Percentiles rank a stretch among this genome's conserved stretches.
Evolutionary conservation across 768 basidiomycete genomes (phyloP).

Genomic region (Leccinum imitatum): DNA sequence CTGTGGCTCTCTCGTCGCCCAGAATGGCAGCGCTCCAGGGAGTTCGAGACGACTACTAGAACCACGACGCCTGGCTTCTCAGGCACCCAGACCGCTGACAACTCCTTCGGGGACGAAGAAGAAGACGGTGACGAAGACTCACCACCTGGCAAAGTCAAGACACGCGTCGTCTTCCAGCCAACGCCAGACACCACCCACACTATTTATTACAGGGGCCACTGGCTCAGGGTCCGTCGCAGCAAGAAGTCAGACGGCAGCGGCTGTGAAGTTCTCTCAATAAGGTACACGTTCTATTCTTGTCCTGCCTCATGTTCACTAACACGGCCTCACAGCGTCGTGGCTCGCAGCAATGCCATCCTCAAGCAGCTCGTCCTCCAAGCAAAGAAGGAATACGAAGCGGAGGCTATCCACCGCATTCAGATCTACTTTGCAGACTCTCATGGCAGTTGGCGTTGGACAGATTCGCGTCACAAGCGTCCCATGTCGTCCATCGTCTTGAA

Average conservation of each 20-base stretch:
- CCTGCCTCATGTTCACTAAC: slow-evolving; percentile 13
- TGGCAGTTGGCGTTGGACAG: slow-evolving; percentile 86
- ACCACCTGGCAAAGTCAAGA: slow-evolving; percentile 63
- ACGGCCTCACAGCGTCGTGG: slow-evolving; percentile 61
- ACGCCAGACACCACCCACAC: slow-evolving; percentile 88
- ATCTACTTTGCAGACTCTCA: slow-evolving; percentile 90
- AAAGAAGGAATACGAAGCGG: slow-evolving; percentile 87
- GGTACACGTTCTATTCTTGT: slow-evolving; percentile 39
- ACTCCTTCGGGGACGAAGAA: slow-evolving; percentile 53
- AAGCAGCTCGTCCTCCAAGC: slow-evolving; percentile 89
- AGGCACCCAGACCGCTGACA: slow-evolving; percentile 44
- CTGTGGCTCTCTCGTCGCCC: slow-evolving; percentile 83
- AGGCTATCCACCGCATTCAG: slow-evolving; percentile 82
- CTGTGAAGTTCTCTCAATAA: slow-evolving; percentile 76
- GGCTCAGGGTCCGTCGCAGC: slow-evolving; percentile 72
- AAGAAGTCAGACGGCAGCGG: slow-evolving; percentile 68
- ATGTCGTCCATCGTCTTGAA: slow-evolving; percentile 85
- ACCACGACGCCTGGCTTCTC: slow-evolving; percentile 61
- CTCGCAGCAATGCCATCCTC: slow-evolving; percentile 78
- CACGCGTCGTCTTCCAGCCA: slow-evolving; percentile 85
- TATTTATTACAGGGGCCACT: slow-evolving; percentile 83
- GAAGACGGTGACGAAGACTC: slow-evolving; percentile 47
- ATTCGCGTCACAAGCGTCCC: slow-evolving; percentile 86
- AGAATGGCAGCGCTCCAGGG: slow-evolving; percentile 86
- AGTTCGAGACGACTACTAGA: slow-evolving; percentile 86